Evolutionary conservation across 192 early-diverging fungal species (phyloP).

Genomic region (Phlyctochytrium planicorne): DNA sequence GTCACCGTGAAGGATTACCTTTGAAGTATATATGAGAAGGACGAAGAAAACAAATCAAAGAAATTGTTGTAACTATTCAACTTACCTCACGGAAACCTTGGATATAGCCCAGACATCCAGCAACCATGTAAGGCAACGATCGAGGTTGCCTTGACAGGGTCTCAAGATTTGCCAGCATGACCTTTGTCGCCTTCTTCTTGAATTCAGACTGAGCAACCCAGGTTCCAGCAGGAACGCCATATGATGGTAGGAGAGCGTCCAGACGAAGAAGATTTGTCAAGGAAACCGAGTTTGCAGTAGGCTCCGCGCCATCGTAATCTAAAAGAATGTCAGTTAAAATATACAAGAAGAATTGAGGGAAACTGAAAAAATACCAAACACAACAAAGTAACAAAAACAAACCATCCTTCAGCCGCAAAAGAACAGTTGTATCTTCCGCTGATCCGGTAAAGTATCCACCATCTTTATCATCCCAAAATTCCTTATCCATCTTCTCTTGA

Average conservation of each 20-base stretch:
- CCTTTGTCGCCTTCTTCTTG: constrained; percentile 27
- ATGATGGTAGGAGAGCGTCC: constrained; percentile 34
- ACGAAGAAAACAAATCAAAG: neutral
- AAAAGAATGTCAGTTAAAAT: neutral
- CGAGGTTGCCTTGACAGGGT: constrained; percentile 34
- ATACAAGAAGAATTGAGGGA: neutral
- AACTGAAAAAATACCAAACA: neutral
- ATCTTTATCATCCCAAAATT: constrained; percentile 54
- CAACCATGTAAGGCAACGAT: constrained; percentile 44
- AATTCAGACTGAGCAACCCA: constrained; percentile 12
- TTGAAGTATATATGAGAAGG: neutral
- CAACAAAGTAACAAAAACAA: neutral
- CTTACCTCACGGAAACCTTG: constrained; percentile 47
- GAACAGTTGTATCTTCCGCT: constrained; percentile 39
- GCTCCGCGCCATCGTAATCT: constrained; percentile 68
- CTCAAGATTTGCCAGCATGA: constrained; percentile 28
- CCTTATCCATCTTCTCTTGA: constrained; percentile 52
- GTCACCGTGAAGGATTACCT: constrained; percentile 10
- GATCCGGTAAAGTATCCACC: constrained; percentile 53
- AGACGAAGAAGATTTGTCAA: constrained; percentile 55
- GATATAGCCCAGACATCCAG: constrained; percentile 29
- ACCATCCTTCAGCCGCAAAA: constrained; percentile 59
- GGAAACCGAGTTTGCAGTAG: constrained; percentile 54
- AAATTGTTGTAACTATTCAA: neutral
- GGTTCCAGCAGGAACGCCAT: neutral